A percentile compares a stretch with the other conserved stretches of the same genome.
Conservation (phyloP, 345 rosid genomes). For the Heritiera fomes region DNA sequence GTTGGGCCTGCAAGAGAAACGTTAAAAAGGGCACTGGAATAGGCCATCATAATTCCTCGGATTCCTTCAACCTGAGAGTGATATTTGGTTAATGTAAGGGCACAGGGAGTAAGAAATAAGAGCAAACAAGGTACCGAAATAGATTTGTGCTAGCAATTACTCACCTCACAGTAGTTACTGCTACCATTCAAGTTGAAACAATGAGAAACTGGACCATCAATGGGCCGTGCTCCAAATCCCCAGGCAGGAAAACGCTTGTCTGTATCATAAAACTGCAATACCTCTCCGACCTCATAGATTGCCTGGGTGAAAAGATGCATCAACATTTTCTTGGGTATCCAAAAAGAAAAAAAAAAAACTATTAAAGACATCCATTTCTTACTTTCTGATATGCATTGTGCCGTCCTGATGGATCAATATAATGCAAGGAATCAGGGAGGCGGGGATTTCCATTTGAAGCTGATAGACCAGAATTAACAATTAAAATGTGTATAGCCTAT, state of each 20-base stretch:
- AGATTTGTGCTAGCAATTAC: conserved; percentile 8
- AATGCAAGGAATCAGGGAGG: conserved; percentile 85
- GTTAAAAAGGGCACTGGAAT: conserved; percentile 75
- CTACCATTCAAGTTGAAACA: conserved; percentile 96
- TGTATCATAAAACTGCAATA: conserved; percentile 80
- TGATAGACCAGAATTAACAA: conserved; percentile 33
- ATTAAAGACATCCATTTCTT: conserved; percentile 21
- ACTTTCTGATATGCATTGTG: conserved; percentile 76
- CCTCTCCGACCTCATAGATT: conserved; percentile 82
- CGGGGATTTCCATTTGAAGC: conserved; percentile 97
- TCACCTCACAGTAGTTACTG: conserved; percentile 75
- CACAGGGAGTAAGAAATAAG: background rate
- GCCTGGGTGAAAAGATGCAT: conserved; percentile 50
- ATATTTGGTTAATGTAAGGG: conserved; percentile 11
- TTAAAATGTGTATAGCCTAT: conserved; percentile 14
- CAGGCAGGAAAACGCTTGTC: conserved; percentile 89
- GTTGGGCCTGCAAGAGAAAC: conserved; percentile 98
- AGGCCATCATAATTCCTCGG: conserved; percentile 83
- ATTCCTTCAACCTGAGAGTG: conserved; percentile 80
- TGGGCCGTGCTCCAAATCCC: conserved; percentile 99
- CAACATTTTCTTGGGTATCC: background rate
- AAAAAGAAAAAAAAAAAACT: background rate
- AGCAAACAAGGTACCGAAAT: conserved; percentile 7
- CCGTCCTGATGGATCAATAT: conserved; percentile 71
- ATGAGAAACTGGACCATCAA: conserved; percentile 94